Evolutionary conservation across 2,329 filamentous ascomycete genomes (phyloP).

Genomic region (Penicillium glabrum): DNA sequence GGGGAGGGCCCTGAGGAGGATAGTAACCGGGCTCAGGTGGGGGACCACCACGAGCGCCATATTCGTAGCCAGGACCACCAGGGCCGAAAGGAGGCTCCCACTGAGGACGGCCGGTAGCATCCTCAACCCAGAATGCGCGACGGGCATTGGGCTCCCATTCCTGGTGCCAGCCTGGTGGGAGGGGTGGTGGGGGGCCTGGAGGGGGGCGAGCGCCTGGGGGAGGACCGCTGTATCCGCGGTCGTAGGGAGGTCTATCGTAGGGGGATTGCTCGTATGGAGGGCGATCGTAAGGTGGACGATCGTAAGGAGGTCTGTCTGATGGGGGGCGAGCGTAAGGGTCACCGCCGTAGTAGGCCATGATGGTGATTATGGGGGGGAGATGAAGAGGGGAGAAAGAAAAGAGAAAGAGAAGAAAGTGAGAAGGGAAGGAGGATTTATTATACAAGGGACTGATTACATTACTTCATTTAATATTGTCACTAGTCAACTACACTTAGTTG

Average conservation of each 20-base stretch:
- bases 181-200: conserved; percentile 46
- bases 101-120: conserved; percentile 61
- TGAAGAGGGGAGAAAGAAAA: not conserved
- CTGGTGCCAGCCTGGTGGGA: conserved; percentile 62
- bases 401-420: not conserved
- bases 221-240: conserved; percentile 23
- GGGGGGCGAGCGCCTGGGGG: conserved; percentile 32
- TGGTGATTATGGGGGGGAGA: conserved; percentile 13
- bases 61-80: conserved; percentile 11
- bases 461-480: not conserved
- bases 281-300: conserved; percentile 24
- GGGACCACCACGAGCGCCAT: conserved; percentile 25
- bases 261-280: conserved; percentile 12
- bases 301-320: conserved; percentile 12
- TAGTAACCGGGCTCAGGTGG: conserved; percentile 10
- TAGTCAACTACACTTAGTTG: not conserved
- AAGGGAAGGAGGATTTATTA: conserved; percentile 5
- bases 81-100: conserved; percentile 58
- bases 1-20: conserved; percentile 7
- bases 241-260: conserved; percentile 34
- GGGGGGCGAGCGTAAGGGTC: conserved; percentile 24
- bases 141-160: conserved; percentile 63
- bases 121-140: conserved; percentile 66
- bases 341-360: conserved; percentile 25
- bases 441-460: conserved; percentile 6